phyloP scores from a whole-genome alignment of 129 eudicot species.

The Pseudognaphalium luteoalbum region DNA sequence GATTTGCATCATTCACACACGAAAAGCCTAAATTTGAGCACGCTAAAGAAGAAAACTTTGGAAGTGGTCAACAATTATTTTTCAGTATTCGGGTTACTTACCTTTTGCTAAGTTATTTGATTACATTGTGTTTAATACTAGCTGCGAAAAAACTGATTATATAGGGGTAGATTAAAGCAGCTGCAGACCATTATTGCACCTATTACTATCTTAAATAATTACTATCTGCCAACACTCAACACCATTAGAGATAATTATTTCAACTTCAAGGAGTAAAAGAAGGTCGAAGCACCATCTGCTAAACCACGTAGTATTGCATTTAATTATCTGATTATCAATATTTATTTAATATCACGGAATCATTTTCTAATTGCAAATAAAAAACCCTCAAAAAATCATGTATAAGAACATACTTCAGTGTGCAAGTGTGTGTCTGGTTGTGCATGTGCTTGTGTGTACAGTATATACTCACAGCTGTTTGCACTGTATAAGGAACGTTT shows the following conservation, averaged over 20 bases:
- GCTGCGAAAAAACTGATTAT: not conserved
- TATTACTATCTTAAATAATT: not conserved
- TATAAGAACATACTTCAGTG: not conserved
- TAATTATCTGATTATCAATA: not conserved
- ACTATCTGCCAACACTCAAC: not conserved
- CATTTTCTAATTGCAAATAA: not conserved
- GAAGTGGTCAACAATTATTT: not conserved
- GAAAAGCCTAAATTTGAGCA: not conserved
- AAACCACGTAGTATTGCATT: not conserved
- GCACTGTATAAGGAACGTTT: slow-evolving; percentile 28
- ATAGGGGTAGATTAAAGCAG: not conserved
- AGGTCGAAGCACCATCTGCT: not conserved
- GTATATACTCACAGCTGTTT: slow-evolving; percentile 26
- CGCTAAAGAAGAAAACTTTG: not conserved
- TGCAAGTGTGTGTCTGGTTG: not conserved
- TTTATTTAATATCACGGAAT: not conserved
- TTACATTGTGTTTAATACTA: not conserved
- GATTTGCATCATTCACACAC: not conserved
- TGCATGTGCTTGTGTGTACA: slow-evolving; percentile 26
- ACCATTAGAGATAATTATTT: not conserved
- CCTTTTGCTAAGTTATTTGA: not conserved
- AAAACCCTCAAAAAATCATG: not conserved
- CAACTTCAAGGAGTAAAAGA: slow-evolving; percentile 4
- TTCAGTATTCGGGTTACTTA: not conserved
- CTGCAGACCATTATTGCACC: not conserved